A percentile compares a stretch with the other conserved stretches of the same genome.
Evolutionary conservation across 139 green algal genomes (phyloP).

Genomic region (Ostreobium quekettii): DNA sequence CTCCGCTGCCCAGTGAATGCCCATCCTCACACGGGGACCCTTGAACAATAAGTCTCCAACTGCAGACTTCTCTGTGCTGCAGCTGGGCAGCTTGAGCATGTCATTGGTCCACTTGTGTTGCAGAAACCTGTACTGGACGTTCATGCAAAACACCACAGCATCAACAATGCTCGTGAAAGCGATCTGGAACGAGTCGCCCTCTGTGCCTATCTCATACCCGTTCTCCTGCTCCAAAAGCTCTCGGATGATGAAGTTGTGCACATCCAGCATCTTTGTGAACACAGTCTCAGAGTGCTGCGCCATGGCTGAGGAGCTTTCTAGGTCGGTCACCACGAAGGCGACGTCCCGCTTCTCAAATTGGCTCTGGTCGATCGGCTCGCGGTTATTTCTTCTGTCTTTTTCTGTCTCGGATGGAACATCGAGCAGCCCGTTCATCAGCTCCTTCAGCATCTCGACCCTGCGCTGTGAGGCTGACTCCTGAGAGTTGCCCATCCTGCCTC

Average conservation of each 20-base stretch:
- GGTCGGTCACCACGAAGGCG: slow-evolving; percentile 62
- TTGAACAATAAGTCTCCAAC: slow-evolving; percentile 27
- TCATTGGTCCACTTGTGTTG: slow-evolving; percentile 54
- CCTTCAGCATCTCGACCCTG: slow-evolving; percentile 41
- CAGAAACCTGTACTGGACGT: slow-evolving; percentile 67
- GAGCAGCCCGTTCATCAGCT: slow-evolving; percentile 39
- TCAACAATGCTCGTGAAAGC: slow-evolving; percentile 47
- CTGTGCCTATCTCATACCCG: slow-evolving; percentile 68
- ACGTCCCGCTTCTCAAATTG: slow-evolving; percentile 32
- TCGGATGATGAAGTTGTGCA: slow-evolving; percentile 48
- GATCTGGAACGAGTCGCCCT: slow-evolving; percentile 68
- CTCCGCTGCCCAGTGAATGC: slow-evolving; percentile 65
- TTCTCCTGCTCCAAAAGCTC: slow-evolving; percentile 12
- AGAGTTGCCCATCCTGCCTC: slow-evolving; percentile 3
- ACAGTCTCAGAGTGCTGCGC: slow-evolving; percentile 32
- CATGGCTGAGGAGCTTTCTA: slow-evolving; percentile 47
- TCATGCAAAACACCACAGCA: slow-evolving; percentile 63
- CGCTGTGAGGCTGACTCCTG: neutral
- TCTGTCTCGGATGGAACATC: slow-evolving; percentile 3
- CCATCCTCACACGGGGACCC: slow-evolving; percentile 75
- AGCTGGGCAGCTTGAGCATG: slow-evolving; percentile 53
- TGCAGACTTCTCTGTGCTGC: slow-evolving; percentile 24
- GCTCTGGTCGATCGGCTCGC: slow-evolving; percentile 26
- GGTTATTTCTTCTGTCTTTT: no score
- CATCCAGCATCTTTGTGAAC: slow-evolving; percentile 57